These are phyloP conservation scores for Gymnopilus dilepis DNA, from an alignment of 768 basidiomycete genomes.

Conservation along the genomic window DNA sequence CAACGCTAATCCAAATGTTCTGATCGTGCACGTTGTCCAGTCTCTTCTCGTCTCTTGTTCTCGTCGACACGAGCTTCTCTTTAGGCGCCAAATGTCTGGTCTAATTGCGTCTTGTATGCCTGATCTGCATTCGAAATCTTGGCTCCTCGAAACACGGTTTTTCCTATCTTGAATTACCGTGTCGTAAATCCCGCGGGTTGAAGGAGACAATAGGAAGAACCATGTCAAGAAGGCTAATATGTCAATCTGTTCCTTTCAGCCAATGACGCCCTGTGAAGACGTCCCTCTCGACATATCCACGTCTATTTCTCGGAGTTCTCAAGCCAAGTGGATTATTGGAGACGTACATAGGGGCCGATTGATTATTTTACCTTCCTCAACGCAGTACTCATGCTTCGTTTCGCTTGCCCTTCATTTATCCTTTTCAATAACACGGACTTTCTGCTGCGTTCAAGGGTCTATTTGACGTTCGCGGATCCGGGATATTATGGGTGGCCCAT, in stretches of 20 bases:
- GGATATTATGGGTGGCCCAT: not conserved
- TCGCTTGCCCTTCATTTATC: slow-evolving; percentile 14
- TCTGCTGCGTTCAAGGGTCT: slow-evolving; percentile 1
- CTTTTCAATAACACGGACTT: slow-evolving; percentile 14
- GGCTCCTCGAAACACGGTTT: slow-evolving; percentile 6
- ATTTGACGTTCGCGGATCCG: slow-evolving; percentile 11
- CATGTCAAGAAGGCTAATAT: not conserved
- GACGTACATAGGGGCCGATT: slow-evolving; percentile 5
- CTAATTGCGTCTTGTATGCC: not conserved
- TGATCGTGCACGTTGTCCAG: not conserved
- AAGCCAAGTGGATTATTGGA: slow-evolving; percentile 7
- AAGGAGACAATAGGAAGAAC: slow-evolving; percentile 9
- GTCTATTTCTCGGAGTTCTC: slow-evolving; percentile 23
- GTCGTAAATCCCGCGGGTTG: slow-evolving; percentile 14
- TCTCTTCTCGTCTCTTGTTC: not conserved
- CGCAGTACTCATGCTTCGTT: slow-evolving; percentile 2
- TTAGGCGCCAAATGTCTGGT: slow-evolving; percentile 12
- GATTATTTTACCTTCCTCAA: not conserved
- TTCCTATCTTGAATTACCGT: slow-evolving; percentile 4
- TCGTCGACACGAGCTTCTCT: slow-evolving; percentile 1
- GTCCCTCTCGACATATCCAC: slow-evolving; percentile 4
- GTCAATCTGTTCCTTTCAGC: slow-evolving; percentile 10
- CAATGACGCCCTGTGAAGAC: slow-evolving; percentile 9
- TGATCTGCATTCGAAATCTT: not conserved
- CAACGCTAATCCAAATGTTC: slow-evolving; percentile 1